These are phyloP conservation scores for Malus sieversii DNA, from an alignment of 306 rosid genomes.

Conservation along the genomic window DNA sequence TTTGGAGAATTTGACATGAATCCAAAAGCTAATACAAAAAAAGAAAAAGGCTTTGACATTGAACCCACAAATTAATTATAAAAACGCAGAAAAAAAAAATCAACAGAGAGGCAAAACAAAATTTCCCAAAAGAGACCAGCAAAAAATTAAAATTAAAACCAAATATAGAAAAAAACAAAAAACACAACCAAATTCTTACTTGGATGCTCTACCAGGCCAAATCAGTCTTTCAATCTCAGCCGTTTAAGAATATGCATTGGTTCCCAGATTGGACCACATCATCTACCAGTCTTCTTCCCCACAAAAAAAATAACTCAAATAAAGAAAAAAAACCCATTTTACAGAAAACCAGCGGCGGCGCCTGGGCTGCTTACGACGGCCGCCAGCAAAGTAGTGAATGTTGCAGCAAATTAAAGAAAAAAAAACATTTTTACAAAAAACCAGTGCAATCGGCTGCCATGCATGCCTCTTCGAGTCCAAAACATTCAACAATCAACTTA, in stretches of 20 bases:
- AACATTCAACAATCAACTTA: not conserved
- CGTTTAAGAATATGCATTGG: not conserved
- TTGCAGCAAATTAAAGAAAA: not conserved
- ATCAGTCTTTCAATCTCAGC: not conserved
- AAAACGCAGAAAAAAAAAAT: not conserved
- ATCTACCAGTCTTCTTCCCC: not conserved
- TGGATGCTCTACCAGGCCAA: not conserved
- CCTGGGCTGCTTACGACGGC: not conserved
- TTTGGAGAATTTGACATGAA: not conserved
- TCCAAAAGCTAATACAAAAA: not conserved
- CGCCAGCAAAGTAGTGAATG: not conserved
- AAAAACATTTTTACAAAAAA: not conserved
- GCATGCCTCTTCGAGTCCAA: not conserved
- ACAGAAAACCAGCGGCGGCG: not conserved
- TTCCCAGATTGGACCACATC: not conserved
- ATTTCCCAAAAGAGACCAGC: not conserved
- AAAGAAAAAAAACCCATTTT: not conserved
- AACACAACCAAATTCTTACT: not conserved
- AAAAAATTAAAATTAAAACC: not conserved
- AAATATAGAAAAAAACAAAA: not conserved
- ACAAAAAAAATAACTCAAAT: not conserved
- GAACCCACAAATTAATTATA: not conserved
- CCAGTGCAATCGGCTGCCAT: not conserved
- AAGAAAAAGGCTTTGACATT: not conserved
- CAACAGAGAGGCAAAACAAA: not conserved